These are phyloP conservation scores for Lachancea cidri DNA, from an alignment of 805 yeast species.

Conservation along the genomic window DNA sequence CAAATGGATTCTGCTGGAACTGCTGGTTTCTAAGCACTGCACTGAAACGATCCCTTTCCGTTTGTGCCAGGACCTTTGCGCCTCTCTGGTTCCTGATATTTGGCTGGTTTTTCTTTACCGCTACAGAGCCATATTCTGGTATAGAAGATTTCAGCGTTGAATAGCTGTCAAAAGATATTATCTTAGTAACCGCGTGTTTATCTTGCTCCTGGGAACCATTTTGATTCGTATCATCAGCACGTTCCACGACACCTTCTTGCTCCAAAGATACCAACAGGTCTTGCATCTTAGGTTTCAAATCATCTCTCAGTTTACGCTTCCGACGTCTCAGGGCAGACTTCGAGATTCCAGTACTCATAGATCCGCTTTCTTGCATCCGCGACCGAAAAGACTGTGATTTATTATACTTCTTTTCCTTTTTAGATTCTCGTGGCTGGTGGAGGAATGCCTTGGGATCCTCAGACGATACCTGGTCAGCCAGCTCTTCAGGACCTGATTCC, in stretches of 20 bases:
- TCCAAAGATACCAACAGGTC: constrained; percentile 55
- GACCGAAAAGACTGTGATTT: constrained; percentile 34
- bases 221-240: constrained; percentile 13
- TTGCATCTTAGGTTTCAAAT: constrained; percentile 60
- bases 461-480: constrained; percentile 18
- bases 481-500: constrained; percentile 7
- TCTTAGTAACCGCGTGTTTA: constrained; percentile 4
- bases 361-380: constrained; percentile 18
- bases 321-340: constrained; percentile 63
- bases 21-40: constrained; percentile 48
- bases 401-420: constrained; percentile 45
- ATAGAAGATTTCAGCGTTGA: background rate
- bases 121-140: constrained; percentile 17
- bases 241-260: constrained; percentile 22
- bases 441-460: constrained; percentile 43
- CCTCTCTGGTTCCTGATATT: constrained; percentile 52
- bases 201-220: constrained; percentile 4
- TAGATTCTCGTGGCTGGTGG: constrained; percentile 47
- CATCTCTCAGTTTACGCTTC: constrained; percentile 56
- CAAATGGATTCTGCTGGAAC: constrained; percentile 59
- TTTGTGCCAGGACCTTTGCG: constrained; percentile 47
- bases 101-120: constrained; percentile 40
- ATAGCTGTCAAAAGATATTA: constrained; percentile 1
- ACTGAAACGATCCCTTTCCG: constrained; percentile 56
- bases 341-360: constrained; percentile 45